A percentile compares a stretch with the other conserved stretches of the same genome.
Evolutionary conservation across 176 grass and related monocot genomes (phyloP).

Genomic region (Tuctoria greenei): DNA sequence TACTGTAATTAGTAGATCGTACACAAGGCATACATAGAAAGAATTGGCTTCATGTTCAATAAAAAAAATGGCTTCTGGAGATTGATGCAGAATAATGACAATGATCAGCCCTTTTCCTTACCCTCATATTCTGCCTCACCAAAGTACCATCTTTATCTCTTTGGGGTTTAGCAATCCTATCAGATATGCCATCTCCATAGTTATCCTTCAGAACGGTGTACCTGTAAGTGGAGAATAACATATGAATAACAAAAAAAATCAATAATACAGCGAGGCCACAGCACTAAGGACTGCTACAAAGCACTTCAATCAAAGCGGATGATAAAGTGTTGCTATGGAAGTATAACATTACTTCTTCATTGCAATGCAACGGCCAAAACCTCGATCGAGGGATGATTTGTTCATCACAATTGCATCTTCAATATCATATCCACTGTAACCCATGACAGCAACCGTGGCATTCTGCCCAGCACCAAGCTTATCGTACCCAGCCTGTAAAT

Average conservation of each 20-base stretch:
- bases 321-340: slow-evolving; percentile 11
- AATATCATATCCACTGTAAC: slow-evolving; percentile 98
- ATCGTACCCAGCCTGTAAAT: slow-evolving; percentile 84
- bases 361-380: slow-evolving; percentile 90
- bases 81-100: slow-evolving; percentile 15
- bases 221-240: slow-evolving; percentile 46
- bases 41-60: too few species aligned
- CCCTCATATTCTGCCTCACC: slow-evolving; percentile 68
- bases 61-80: neutral
- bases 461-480: slow-evolving; percentile 95
- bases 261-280: neutral
- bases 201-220: slow-evolving; percentile 68
- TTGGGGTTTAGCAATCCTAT: slow-evolving; percentile 65
- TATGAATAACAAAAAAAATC: slow-evolving; percentile 22
- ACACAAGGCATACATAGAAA: neutral
- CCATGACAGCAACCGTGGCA: slow-evolving; percentile 95
- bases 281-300: neutral
- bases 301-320: slow-evolving; percentile 28
- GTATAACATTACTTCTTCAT: slow-evolving; percentile 84
- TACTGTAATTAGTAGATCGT: neutral
- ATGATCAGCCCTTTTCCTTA: slow-evolving; percentile 32
- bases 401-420: slow-evolving; percentile 99
- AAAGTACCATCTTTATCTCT: slow-evolving; percentile 64
- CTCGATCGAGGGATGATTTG: slow-evolving; percentile 97
- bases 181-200: slow-evolving; percentile 46